Percentiles rank a stretch among this genome's conserved stretches.
Evolutionary conservation across 306 rosid genomes (phyloP).

Genomic region (Adenanthera pavonina): DNA sequence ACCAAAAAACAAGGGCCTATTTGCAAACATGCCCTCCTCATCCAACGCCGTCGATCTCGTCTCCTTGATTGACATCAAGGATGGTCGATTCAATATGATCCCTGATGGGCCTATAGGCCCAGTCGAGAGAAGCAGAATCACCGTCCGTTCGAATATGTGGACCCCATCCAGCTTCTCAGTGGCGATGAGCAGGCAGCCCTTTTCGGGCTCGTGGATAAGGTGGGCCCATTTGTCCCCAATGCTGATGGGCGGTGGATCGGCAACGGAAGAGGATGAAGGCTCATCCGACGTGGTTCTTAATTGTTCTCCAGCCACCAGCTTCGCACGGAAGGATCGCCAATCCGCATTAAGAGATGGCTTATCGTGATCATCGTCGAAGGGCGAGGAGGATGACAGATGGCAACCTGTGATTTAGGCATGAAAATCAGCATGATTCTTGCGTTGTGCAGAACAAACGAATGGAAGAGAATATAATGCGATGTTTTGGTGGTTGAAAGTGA

Average conservation of each 20-base stretch:
- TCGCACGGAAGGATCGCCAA: slow-evolving; percentile 93
- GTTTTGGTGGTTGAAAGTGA: background rate
- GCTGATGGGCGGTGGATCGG: slow-evolving; percentile 48
- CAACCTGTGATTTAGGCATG: slow-evolving; percentile 48
- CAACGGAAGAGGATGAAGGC: slow-evolving; percentile 23
- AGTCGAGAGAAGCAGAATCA: slow-evolving; percentile 66
- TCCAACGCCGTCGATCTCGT: slow-evolving; percentile 74
- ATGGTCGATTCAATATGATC: slow-evolving; percentile 78
- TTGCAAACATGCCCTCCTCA: slow-evolving; percentile 63
- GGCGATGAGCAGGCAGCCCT: slow-evolving; percentile 84
- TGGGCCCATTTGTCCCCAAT: slow-evolving; percentile 93
- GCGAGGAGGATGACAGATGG: slow-evolving; percentile 49
- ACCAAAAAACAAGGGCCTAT: slow-evolving; percentile 81
- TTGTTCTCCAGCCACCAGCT: slow-evolving; percentile 68
- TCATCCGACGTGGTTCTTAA: slow-evolving; percentile 31
- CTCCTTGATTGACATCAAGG: slow-evolving; percentile 87
- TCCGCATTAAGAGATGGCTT: slow-evolving; percentile 47
- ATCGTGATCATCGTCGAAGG: slow-evolving; percentile 51
- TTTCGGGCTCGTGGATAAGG: slow-evolving; percentile 80
- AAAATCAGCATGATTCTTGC: background rate
- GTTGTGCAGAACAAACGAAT: background rate
- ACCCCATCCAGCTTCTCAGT: slow-evolving; percentile 85
- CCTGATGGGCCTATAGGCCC: slow-evolving; percentile 84
- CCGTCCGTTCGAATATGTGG: slow-evolving; percentile 82
- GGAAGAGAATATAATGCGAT: too few species aligned